These are phyloP conservation scores for Pseudozyma sp. DNA, from an alignment of 1,284 basidiomycete species.

Conservation along the genomic window DNA sequence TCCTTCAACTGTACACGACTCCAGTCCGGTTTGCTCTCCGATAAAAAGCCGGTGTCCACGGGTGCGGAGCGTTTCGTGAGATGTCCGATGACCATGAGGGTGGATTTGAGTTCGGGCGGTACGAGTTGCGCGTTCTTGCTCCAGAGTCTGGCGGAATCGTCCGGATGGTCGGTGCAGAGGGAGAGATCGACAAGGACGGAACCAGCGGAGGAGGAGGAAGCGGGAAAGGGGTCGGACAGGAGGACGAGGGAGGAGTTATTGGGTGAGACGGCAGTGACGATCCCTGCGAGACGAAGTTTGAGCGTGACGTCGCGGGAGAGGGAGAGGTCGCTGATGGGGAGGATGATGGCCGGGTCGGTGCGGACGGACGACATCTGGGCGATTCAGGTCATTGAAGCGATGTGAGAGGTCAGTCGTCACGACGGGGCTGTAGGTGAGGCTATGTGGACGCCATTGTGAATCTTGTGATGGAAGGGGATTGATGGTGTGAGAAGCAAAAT, in stretches of 20 bases:
- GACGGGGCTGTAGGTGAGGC: too few relatives aligned
- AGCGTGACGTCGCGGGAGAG: slow-evolving; percentile 8
- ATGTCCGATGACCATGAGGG: slow-evolving; percentile 36
- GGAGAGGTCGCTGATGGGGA: slow-evolving; percentile 37
- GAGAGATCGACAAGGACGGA: slow-evolving; percentile 34
- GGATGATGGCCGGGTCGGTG: slow-evolving; percentile 18
- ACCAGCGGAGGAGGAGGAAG: neutral
- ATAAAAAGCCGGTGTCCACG: slow-evolving; percentile 3
- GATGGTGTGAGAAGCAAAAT: neutral
- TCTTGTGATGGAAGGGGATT: neutral
- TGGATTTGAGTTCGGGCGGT: slow-evolving; percentile 22
- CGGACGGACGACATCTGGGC: slow-evolving; percentile 4
- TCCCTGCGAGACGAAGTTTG: slow-evolving; percentile 38
- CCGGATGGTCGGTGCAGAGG: slow-evolving; percentile 17
- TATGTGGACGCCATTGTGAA: slow-evolving; percentile 3
- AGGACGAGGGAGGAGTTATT: slow-evolving; percentile 13
- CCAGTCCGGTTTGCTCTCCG: neutral
- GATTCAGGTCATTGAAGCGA: too few relatives aligned
- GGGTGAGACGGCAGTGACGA: slow-evolving; percentile 22
- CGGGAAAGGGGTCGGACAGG: slow-evolving; percentile 17
- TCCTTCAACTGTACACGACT: neutral
- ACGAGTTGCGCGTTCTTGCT: slow-evolving; percentile 1
- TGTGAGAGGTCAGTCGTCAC: too few relatives aligned
- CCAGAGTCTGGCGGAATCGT: neutral
- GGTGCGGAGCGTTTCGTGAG: neutral